These are phyloP conservation scores for Cyberlindnera lachancei DNA, from an alignment of 805 yeast species.

Conservation along the genomic window DNA sequence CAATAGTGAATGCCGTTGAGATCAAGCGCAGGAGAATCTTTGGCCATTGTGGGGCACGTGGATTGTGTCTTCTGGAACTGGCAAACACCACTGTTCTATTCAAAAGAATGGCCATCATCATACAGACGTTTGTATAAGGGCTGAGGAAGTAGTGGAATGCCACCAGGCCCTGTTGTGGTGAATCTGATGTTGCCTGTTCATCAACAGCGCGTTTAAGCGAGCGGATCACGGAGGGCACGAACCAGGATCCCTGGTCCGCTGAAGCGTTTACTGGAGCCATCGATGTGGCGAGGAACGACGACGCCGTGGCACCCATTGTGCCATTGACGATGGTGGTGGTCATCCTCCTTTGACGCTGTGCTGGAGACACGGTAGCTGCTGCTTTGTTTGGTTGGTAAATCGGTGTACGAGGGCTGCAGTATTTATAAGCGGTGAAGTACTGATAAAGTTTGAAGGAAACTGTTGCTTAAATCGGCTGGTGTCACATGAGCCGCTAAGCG, in stretches of 20 bases:
- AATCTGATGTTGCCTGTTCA: conserved; percentile 9
- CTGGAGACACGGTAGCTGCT: too few relatives aligned
- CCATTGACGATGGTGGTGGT: too few relatives aligned
- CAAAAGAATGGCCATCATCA: conserved; percentile 48
- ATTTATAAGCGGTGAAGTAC: too few relatives aligned
- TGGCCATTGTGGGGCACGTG: conserved; percentile 11
- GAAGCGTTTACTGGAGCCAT: too few relatives aligned
- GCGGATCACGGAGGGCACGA: conserved; percentile 1
- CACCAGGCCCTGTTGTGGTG: conserved; percentile 4
- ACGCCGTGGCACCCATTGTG: background rate
- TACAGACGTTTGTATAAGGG: conserved; percentile 44
- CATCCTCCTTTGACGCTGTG: too few relatives aligned
- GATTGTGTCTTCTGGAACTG: conserved; percentile 29
- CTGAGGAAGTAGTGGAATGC: conserved; percentile 37
- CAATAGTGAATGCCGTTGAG: conserved; percentile 27
- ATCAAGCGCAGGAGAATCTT: conserved; percentile 30
- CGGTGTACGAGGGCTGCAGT: too few relatives aligned
- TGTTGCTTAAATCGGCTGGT: too few relatives aligned
- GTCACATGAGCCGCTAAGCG: too few relatives aligned
- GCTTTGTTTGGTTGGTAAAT: too few relatives aligned
- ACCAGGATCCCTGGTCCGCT: too few relatives aligned
- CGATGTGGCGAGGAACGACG: too few relatives aligned
- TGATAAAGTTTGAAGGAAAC: too few relatives aligned
- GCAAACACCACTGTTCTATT: conserved; percentile 56
- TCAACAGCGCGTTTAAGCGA: conserved; percentile 8